Conservation (phyloP, 805 yeast species). For the Yarrowia sp. region DNA sequence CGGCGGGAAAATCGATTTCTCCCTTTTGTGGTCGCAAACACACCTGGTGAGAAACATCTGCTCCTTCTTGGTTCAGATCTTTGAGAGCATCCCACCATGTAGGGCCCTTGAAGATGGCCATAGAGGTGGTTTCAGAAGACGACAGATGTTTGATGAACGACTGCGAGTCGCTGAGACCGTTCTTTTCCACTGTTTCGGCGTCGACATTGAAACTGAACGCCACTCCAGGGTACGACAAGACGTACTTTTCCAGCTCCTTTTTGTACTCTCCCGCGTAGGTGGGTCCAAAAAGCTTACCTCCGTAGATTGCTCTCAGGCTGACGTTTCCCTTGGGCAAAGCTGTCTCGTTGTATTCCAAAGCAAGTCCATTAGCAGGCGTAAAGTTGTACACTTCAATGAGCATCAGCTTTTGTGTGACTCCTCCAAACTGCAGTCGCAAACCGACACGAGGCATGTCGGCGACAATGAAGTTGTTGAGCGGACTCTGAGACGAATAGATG, state of each 20-base stretch:
- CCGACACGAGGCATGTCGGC: conserved; percentile 19
- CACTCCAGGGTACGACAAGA: conserved; percentile 32
- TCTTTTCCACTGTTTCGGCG: not conserved
- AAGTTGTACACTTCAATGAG: conserved; percentile 30
- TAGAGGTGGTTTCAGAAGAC: not conserved
- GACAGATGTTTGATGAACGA: conserved; percentile 29
- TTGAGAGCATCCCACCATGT: conserved; percentile 31
- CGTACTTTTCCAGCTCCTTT: conserved; percentile 17
- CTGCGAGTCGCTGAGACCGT: conserved; percentile 16
- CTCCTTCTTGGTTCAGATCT: not conserved
- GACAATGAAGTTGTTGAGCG: conserved; percentile 11
- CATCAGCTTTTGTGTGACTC: conserved; percentile 13
- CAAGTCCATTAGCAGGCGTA: not conserved
- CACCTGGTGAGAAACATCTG: not conserved
- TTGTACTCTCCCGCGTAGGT: conserved; percentile 25
- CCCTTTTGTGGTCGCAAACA: conserved; percentile 3
- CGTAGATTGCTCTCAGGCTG: conserved; percentile 30
- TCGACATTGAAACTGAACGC: conserved; percentile 20
- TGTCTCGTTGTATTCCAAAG: conserved; percentile 29
- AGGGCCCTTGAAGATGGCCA: conserved; percentile 33
- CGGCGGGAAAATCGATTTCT: not conserved
- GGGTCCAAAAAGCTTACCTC: conserved; percentile 29
- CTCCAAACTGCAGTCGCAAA: conserved; percentile 4
- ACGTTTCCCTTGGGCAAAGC: conserved; percentile 18
- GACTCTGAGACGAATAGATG: conserved; percentile 35